Conservation (phyloP, 371 early-diverging fungal species). For the Mortierella sp. region DNA sequence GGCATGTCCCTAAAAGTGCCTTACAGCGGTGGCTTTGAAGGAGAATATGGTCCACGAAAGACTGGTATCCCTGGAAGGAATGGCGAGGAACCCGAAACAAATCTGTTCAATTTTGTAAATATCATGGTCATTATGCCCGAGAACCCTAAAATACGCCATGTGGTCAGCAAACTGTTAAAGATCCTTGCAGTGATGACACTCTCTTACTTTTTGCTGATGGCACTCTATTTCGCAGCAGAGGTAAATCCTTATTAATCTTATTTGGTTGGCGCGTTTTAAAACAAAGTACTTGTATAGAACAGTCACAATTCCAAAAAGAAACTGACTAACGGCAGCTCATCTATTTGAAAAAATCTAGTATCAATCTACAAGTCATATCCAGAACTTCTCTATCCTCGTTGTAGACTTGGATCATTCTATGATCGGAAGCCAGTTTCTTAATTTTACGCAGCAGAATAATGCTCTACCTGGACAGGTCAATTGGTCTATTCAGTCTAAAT, state of each 20-base stretch:
- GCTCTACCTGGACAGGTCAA: slow-evolving; percentile 23
- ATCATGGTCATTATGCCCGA: slow-evolving; percentile 38
- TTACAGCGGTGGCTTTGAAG: background rate
- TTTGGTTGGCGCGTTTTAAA: background rate
- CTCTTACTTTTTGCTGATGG: slow-evolving; percentile 44
- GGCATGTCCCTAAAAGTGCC: background rate
- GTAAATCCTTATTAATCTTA: slow-evolving; percentile 17
- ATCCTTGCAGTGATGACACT: slow-evolving; percentile 29
- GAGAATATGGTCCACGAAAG: slow-evolving; percentile 16
- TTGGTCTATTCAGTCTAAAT: slow-evolving; percentile 31
- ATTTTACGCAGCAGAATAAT: slow-evolving; percentile 34
- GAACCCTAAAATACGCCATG: slow-evolving; percentile 12
- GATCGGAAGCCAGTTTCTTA: slow-evolving; percentile 40
- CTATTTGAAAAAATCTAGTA: slow-evolving; percentile 15
- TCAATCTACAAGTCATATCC: slow-evolving; percentile 11
- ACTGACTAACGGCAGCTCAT: background rate
- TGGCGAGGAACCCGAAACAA: slow-evolving; percentile 50
- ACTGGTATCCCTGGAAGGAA: slow-evolving; percentile 37
- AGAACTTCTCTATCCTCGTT: slow-evolving; percentile 39
- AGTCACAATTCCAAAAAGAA: background rate
- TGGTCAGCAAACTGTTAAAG: slow-evolving; percentile 22
- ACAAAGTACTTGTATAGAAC: background rate
- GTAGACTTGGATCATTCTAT: slow-evolving; percentile 52
- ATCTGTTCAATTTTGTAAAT: slow-evolving; percentile 42
- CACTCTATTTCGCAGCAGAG: slow-evolving; percentile 48